phyloP scores from a whole-genome alignment of 768 basidiomycete genomes.

The Lactarius psammicola region DNA sequence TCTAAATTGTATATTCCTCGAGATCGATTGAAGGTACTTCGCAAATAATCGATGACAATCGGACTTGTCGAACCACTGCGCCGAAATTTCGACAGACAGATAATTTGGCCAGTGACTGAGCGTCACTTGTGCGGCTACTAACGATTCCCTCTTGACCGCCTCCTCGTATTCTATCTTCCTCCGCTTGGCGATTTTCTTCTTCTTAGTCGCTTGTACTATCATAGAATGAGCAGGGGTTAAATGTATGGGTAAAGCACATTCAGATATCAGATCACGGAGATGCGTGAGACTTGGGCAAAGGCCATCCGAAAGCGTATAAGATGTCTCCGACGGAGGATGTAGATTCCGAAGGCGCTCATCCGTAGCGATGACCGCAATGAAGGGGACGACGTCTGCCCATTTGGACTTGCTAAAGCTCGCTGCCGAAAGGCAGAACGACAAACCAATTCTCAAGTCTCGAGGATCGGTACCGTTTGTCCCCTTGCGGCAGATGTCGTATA shows the following conservation, averaged over 20 bases:
- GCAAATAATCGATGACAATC: background rate
- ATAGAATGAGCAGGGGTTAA: background rate
- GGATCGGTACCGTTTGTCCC: background rate
- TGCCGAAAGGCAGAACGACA: slow-evolving; percentile 11
- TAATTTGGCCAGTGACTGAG: background rate
- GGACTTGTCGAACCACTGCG: slow-evolving; percentile 2
- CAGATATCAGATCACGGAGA: background rate
- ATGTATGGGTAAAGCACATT: background rate
- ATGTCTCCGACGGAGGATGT: background rate
- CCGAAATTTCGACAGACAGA: background rate
- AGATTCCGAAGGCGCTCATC: background rate
- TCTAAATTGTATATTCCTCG: background rate
- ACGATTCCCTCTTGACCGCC: background rate
- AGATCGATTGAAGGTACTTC: slow-evolving; percentile 6
- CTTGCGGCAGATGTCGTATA: slow-evolving; percentile 13
- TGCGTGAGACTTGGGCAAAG: background rate
- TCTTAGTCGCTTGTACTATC: background rate
- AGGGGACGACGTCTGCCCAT: background rate
- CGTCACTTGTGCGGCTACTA: background rate
- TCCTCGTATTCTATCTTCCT: background rate
- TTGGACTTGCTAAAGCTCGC: slow-evolving; percentile 7
- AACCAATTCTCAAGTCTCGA: background rate
- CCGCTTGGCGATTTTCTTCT: background rate
- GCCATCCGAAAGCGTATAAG: slow-evolving; percentile 12
- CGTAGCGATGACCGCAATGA: background rate